Conservation (phyloP, 768 basidiomycete species). For the Amyloporia xantha region DNA sequence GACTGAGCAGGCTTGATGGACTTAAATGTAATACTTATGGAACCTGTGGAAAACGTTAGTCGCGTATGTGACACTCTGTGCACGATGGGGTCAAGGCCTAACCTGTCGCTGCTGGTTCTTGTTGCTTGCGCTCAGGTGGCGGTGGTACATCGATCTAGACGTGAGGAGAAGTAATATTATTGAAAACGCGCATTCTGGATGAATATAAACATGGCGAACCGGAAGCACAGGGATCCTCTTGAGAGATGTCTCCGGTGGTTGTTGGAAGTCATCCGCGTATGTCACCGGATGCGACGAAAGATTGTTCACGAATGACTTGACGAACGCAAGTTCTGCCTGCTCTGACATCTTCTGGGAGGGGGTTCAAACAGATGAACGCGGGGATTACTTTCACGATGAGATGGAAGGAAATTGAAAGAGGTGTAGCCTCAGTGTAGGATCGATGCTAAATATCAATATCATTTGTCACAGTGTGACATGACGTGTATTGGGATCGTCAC, state of each 20-base stretch:
- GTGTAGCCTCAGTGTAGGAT: too few relatives aligned
- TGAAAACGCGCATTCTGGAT: background rate
- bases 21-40: slow-evolving; percentile 77
- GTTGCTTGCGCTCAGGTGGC: slow-evolving; percentile 46
- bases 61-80: too few relatives aligned
- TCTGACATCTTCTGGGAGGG: too few relatives aligned
- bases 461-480: slow-evolving; percentile 7
- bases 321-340: slow-evolving; percentile 52
- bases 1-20: slow-evolving; percentile 82
- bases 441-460: too few relatives aligned
- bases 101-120: slow-evolving; percentile 28
- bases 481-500: background rate
- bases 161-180: background rate
- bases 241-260: slow-evolving; percentile 56
- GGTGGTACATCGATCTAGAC: slow-evolving; percentile 51
- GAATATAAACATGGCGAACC: slow-evolving; percentile 36
- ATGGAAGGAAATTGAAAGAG: too few relatives aligned
- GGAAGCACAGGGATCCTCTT: slow-evolving; percentile 66
- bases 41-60: slow-evolving; percentile 19
- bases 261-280: slow-evolving; percentile 72
- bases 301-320: slow-evolving; percentile 57
- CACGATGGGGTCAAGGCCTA: slow-evolving; percentile 9
- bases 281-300: slow-evolving; percentile 60
- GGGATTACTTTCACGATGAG: background rate
- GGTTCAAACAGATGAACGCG: too few relatives aligned